phyloP scores from a whole-genome alignment of 345 rosid genomes.

The Hibiscus tridactylites region DNA sequence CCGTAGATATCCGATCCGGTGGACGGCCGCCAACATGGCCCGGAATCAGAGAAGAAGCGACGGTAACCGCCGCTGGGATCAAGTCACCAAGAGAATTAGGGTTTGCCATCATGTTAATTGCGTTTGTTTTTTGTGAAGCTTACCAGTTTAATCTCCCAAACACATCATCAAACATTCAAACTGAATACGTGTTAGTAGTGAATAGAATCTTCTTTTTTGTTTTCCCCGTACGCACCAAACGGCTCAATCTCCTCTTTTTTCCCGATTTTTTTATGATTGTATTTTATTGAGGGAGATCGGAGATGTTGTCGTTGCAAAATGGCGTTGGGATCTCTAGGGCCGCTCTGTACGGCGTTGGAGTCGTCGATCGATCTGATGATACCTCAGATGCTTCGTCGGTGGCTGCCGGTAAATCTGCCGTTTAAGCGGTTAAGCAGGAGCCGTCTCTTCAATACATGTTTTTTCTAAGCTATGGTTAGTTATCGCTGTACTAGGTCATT shows the following conservation, averaged over 20 bases:
- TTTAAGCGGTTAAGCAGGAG: constrained; percentile 40
- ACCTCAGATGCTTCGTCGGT: not conserved
- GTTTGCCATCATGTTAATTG: too few species aligned
- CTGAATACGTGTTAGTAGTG: constrained; percentile 12
- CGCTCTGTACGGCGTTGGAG: constrained; percentile 12
- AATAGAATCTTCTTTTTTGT: constrained; percentile 4
- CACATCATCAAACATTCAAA: not conserved
- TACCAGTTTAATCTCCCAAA: not conserved
- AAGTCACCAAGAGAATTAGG: too few species aligned
- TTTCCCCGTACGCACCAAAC: not conserved
- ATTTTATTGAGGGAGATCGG: constrained; percentile 9
- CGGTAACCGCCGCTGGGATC: too few species aligned
- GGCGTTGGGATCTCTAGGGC: constrained; percentile 35
- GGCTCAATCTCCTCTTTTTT: not conserved
- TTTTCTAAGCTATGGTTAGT: too few species aligned
- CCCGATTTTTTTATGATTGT: constrained; percentile 10
- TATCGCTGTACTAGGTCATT: too few species aligned
- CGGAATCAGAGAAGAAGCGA: too few species aligned
- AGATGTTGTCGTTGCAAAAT: constrained; percentile 55
- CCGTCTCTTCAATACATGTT: constrained; percentile 11
- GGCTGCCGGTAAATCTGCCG: not conserved
- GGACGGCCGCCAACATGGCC: too few species aligned
- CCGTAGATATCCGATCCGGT: too few species aligned
- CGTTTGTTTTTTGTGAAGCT: not conserved
- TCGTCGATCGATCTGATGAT: constrained; percentile 39